Evolutionary conservation across 768 basidiomycete species (phyloP).

Genomic region (Lentinus brumalis): DNA sequence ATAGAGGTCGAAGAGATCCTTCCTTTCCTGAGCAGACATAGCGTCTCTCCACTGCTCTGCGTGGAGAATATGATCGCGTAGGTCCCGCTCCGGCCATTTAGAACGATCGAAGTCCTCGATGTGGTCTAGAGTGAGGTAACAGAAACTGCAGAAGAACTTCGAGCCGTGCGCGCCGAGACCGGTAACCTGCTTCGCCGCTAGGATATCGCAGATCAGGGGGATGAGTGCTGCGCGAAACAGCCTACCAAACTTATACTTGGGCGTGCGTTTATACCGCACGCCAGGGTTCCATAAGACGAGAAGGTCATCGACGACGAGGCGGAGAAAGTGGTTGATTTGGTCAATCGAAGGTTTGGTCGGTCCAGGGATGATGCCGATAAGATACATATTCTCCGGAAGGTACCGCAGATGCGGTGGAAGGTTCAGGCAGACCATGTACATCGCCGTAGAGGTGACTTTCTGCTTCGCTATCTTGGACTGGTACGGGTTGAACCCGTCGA

Average conservation of each 20-base stretch:
- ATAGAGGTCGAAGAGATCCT: constrained; percentile 17
- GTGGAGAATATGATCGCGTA: constrained; percentile 21
- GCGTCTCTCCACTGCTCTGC: constrained; percentile 26
- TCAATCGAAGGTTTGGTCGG: constrained; percentile 37
- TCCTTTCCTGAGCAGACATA: constrained; percentile 5
- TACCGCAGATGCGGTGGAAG: constrained; percentile 27
- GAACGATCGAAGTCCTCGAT: constrained; percentile 30
- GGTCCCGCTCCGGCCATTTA: constrained; percentile 30
- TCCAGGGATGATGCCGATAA: constrained; percentile 44
- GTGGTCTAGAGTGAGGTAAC: constrained; percentile 24
- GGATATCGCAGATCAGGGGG: constrained; percentile 40
- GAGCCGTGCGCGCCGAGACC: constrained; percentile 30
- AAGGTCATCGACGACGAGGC: constrained; percentile 41
- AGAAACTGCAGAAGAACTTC: constrained; percentile 33
- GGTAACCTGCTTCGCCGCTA: constrained; percentile 33
- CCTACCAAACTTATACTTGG: constrained; percentile 27
- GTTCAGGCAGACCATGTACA: constrained; percentile 30
- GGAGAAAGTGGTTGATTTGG: constrained; percentile 41
- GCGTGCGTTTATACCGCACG: constrained; percentile 27
- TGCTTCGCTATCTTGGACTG: constrained; percentile 9
- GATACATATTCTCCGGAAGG: constrained; percentile 38
- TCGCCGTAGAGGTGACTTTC: constrained; percentile 13
- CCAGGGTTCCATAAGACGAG: constrained; percentile 36
- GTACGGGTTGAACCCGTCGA: constrained; percentile 24
- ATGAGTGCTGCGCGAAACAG: constrained; percentile 32